Evolutionary conservation across 805 yeast genomes (phyloP).

Genomic region (Candida easanensis): DNA sequence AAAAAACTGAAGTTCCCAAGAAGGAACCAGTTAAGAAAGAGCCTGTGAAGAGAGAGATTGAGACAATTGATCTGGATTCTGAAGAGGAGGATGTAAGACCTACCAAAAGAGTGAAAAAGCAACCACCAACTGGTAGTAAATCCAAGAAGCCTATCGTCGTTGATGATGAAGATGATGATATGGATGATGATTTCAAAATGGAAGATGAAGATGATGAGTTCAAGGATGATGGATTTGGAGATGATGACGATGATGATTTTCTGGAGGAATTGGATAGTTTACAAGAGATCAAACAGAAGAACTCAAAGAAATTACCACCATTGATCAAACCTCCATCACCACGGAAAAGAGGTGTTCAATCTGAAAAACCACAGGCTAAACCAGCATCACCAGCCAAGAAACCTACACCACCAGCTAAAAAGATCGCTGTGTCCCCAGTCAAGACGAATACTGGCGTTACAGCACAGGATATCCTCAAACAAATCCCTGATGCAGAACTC

Average conservation of each 20-base stretch:
- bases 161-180: constrained; percentile 22
- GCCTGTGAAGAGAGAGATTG: constrained; percentile 1
- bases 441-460: constrained; percentile 27
- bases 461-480: constrained; percentile 55
- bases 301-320: constrained; percentile 1
- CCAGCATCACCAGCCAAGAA: constrained; percentile 2
- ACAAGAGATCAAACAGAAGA: constrained; percentile 1
- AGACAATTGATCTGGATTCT: not conserved
- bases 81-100: constrained; percentile 22
- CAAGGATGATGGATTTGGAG: constrained; percentile 14
- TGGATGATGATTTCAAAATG: constrained; percentile 12
- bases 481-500: constrained; percentile 74
- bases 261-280: constrained; percentile 1
- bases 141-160: constrained; percentile 8
- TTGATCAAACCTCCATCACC: constrained; percentile 1
- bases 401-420: not conserved
- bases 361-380: no score
- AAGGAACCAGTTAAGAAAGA: not conserved
- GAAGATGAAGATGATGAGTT: not conserved
- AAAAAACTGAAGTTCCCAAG: not conserved
- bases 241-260: constrained; percentile 19
- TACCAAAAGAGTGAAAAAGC: constrained; percentile 7
- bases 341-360: no score
- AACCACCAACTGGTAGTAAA: constrained; percentile 15
- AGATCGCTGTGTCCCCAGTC: constrained; percentile 1